These are phyloP conservation scores for Phellopilus nigrolimitatus DNA, from an alignment of 1,284 basidiomycete species.

Conservation along the genomic window DNA sequence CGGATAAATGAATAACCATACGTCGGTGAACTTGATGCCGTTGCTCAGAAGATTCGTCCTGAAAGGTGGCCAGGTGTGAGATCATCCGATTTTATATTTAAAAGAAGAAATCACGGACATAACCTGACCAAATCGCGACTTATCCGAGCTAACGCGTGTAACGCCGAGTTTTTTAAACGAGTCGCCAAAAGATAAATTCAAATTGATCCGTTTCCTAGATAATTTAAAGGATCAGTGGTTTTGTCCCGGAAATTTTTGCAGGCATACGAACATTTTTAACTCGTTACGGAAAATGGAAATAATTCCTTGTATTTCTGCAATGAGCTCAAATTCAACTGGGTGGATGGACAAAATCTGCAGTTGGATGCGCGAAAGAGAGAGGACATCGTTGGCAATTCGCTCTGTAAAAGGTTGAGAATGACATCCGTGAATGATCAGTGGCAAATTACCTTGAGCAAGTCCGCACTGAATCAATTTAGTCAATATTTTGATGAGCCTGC, in stretches of 20 bases:
- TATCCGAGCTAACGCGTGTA: constrained; percentile 23
- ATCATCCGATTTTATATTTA: background rate
- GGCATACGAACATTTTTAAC: constrained; percentile 29
- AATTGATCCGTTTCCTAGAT: constrained; percentile 25
- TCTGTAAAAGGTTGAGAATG: constrained; percentile 22
- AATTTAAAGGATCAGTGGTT: background rate
- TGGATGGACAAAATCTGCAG: constrained; percentile 27
- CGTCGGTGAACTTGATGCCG: constrained; percentile 22
- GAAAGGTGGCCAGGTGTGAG: background rate
- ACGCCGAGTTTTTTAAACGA: constrained; percentile 22
- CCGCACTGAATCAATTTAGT: constrained; percentile 26
- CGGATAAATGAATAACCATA: background rate
- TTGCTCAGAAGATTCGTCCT: constrained; percentile 27
- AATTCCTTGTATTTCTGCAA: constrained; percentile 30
- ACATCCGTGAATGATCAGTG: background rate
- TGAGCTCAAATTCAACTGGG: constrained; percentile 31
- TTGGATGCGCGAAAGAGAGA: constrained; percentile 37
- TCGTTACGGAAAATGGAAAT: constrained; percentile 36
- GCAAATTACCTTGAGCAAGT: constrained; percentile 29
- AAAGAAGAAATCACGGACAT: constrained; percentile 15
- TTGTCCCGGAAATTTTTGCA: background rate
- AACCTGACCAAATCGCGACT: constrained; percentile 26
- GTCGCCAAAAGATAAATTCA: constrained; percentile 23
- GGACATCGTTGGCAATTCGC: constrained; percentile 37
- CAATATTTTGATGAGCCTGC: background rate